A percentile compares a stretch with the other conserved stretches of the same genome.
Evolutionary conservation across 2,329 filamentous ascomycete genomes (phyloP).

Genomic region (Ceratocystis variospora): DNA sequence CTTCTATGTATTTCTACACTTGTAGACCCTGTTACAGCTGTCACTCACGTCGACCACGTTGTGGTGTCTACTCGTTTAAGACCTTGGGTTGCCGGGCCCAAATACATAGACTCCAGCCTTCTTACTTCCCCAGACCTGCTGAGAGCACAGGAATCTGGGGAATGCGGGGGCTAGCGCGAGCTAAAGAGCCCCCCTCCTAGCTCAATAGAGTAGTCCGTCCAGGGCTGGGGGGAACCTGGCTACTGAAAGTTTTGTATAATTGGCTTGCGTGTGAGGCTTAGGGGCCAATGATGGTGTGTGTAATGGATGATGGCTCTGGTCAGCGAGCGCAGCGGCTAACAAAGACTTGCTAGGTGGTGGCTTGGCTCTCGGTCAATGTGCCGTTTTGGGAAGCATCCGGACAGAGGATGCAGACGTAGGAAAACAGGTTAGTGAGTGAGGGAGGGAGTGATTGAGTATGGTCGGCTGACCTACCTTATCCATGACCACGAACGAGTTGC

Average conservation of each 20-base stretch:
- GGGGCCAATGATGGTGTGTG: background rate
- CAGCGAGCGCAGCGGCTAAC: background rate
- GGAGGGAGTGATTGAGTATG: too few species aligned
- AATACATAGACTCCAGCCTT: background rate
- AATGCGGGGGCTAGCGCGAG: slow-evolving; percentile 3
- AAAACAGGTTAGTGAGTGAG: too few species aligned
- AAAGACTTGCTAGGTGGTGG: background rate
- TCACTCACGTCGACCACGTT: background rate
- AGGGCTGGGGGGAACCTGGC: background rate
- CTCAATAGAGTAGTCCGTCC: background rate
- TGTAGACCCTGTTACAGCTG: background rate
- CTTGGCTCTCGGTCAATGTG: background rate
- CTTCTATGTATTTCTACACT: background rate
- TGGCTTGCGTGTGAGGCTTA: background rate
- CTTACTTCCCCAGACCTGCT: background rate
- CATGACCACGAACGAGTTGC: too few species aligned
- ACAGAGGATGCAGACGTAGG: background rate
- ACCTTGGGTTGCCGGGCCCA: background rate
- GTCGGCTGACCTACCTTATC: too few species aligned
- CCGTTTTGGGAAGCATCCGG: background rate
- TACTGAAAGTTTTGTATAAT: background rate
- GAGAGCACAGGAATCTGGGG: slow-evolving; percentile 3
- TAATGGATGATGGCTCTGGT: background rate
- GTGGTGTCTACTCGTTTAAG: background rate
- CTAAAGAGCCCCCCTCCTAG: background rate